Evolutionary conservation across 345 rosid species (phyloP), one percentile per base, ranked within the genome.

Genomic region (Clausena lansium): DNA sequence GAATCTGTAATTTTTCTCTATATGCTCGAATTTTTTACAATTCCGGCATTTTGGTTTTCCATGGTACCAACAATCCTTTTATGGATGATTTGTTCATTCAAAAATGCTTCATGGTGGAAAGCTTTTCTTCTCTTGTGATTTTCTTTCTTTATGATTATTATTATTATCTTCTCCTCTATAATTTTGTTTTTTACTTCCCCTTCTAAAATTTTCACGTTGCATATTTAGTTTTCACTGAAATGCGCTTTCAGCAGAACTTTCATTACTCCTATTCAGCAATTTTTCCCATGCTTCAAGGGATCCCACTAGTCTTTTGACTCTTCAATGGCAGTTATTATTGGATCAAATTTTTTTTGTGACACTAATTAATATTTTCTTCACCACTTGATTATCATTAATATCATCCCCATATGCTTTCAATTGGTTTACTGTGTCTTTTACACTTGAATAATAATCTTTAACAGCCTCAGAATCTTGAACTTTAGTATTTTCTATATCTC

Each of bases 401-500:
- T n/a, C n/a, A n/a, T n/a, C n/a, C n/a, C n/a, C n/a, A n/a, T n/a
- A n/a, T n/a, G n/a, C n/a, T n/a, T n/a, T n/a, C n/a, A n/a, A n/a
- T n/a, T n/a, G n/a, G n/a, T n/a, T n/a, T n/a, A n/a, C n/a, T n/a
- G n/a, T n/a, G n/a, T n/a, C n/a, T n/a, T n/a, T n/a, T n/a, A n/a
- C n/a, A n/a, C n/a, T n/a, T n/a, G n/a, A n/a, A n/a, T n/a, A n/a
- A n/a, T n/a, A n/a, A n/a, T n/a, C n/a, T n/a, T n/a, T n/a, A n/a
- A n/a, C n/a, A n/a, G n/a, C n/a, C 14, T 41, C 10, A 2, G 5
- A 9, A 19, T 76, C 52, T 10, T 7, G 11, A 66, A 65, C 67
- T n/a, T 76, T 67, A n/a, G 57, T 20, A 68, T 76, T 68, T 35
- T 67, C 36, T 33, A 67, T 14, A 1, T 68, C 67, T 10, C 20